A percentile compares a stretch with the other conserved stretches of the same genome.
Evolutionary conservation across 2,329 filamentous ascomycete genomes (phyloP).

Genomic region (Amesomyces nigricolor): DNA sequence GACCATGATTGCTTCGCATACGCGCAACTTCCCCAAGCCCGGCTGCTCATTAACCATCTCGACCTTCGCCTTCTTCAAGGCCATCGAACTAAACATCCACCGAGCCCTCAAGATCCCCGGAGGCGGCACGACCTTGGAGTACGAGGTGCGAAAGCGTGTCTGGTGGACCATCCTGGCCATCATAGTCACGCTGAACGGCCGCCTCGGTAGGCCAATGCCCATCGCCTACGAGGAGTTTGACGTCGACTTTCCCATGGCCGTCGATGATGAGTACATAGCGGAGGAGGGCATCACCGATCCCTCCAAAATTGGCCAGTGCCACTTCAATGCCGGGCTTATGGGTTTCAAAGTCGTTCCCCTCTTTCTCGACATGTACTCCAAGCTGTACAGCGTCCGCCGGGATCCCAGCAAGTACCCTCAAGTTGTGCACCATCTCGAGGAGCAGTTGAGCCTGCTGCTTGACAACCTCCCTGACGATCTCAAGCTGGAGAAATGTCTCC

Average conservation of each 20-base stretch:
- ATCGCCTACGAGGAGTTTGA: slow-evolving; percentile 71
- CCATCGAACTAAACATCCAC: slow-evolving; percentile 71
- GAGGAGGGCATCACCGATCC: slow-evolving; percentile 55
- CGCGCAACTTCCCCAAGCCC: slow-evolving; percentile 73
- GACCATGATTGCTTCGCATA: slow-evolving; percentile 64
- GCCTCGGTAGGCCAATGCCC: slow-evolving; percentile 71
- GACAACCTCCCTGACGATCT: slow-evolving; percentile 59
- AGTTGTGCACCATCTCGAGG: slow-evolving; percentile 60
- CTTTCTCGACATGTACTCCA: slow-evolving; percentile 68
- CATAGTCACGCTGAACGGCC: slow-evolving; percentile 64
- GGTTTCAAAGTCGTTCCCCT: slow-evolving; percentile 60
- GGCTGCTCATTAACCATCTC: slow-evolving; percentile 66
- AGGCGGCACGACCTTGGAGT: slow-evolving; percentile 52
- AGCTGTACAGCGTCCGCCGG: slow-evolving; percentile 65
- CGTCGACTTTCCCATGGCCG: slow-evolving; percentile 65
- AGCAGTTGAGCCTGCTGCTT: slow-evolving; percentile 49
- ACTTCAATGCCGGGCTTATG: slow-evolving; percentile 60
- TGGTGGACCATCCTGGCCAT: slow-evolving; percentile 70
- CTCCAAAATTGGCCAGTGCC: slow-evolving; percentile 53
- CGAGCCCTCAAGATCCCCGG: slow-evolving; percentile 53
- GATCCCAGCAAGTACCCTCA: slow-evolving; percentile 58
- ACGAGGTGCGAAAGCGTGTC: slow-evolving; percentile 70
- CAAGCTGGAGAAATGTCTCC: slow-evolving; percentile 39
- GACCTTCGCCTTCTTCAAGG: slow-evolving; percentile 59
- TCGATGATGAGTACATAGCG: slow-evolving; percentile 65